Conservation (phyloP, 768 basidiomycete species). For the Tremella yokohamensis region DNA sequence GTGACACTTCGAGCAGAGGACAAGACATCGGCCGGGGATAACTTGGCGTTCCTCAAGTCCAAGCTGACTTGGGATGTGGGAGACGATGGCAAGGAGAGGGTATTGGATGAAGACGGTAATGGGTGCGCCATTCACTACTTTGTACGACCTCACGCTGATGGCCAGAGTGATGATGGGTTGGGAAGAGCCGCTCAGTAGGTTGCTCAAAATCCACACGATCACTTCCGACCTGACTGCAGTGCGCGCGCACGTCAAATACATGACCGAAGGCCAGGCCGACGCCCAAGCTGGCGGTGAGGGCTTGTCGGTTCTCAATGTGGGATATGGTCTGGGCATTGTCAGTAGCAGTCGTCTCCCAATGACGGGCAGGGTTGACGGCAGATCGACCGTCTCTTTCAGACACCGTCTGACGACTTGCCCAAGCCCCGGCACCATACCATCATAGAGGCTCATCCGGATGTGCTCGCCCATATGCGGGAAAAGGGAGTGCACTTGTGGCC, state of each 20-base stretch:
- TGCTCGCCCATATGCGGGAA: conserved; percentile 72
- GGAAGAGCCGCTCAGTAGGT: conserved; percentile 76
- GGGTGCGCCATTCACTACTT: conserved; percentile 37
- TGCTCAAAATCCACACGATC: background rate
- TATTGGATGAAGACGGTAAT: conserved; percentile 65
- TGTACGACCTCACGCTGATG: conserved; percentile 3
- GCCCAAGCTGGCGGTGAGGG: conserved; percentile 30
- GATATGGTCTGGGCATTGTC: conserved; percentile 85
- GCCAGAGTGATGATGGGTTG: conserved; percentile 94
- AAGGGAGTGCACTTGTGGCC: conserved; percentile 72
- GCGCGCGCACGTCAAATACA: conserved; percentile 67
- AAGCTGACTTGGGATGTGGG: conserved; percentile 67
- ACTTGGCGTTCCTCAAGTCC: conserved; percentile 65
- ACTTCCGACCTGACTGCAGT: conserved; percentile 54
- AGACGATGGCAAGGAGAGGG: conserved; percentile 74
- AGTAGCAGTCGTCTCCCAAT: conserved; percentile 10
- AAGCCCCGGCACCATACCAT: conserved; percentile 75
- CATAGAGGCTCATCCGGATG: conserved; percentile 89
- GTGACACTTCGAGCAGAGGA: conserved; percentile 44
- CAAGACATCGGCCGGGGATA: conserved; percentile 49
- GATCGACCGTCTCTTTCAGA: conserved; percentile 81
- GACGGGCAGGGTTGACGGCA: conserved; percentile 46
- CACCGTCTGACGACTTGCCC: conserved; percentile 52
- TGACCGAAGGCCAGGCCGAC: conserved; percentile 59
- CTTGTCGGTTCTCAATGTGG: conserved; percentile 77